Conservation (phyloP, 78 protist genomes). For the Paratrimastix pyriformis region DNA sequence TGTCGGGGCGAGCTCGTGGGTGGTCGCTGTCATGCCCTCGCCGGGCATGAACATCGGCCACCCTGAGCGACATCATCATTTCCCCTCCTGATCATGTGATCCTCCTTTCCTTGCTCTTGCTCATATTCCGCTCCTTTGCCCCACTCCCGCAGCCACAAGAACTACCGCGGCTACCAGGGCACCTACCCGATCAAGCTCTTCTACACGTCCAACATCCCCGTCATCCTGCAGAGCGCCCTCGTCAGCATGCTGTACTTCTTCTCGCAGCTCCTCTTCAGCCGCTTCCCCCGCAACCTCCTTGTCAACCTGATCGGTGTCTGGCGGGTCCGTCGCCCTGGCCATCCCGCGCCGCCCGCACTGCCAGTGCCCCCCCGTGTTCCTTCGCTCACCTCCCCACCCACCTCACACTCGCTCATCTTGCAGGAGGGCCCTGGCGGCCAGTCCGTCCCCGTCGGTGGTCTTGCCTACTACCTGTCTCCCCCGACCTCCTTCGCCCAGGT, state of each 20-base stretch:
- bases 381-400: too few species aligned
- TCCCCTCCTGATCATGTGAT: not conserved
- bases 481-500: constrained; percentile 59
- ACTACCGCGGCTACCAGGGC: constrained; percentile 42
- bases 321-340: constrained; percentile 36
- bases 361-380: not conserved
- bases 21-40: too few species aligned
- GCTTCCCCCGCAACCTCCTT: constrained; percentile 75
- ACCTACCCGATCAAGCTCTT: constrained; percentile 97
- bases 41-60: not conserved
- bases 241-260: constrained; percentile 88
- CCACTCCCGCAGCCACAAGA: not conserved
- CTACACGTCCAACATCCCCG: constrained; percentile 99
- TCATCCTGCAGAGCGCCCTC: constrained; percentile 95
- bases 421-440: not conserved
- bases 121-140: not conserved
- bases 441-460: constrained; percentile 81
- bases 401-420: not conserved
- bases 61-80: not conserved
- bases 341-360: not conserved
- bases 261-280: constrained; percentile 88
- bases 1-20: too few species aligned
- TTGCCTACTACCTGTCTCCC: constrained; percentile 94
- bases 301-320: constrained; percentile 88
- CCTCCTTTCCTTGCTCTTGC: not conserved